Base-by-base conservation (phyloP, 2,329 filamentous ascomycete genomes). In the Calonectria montana region DNA sequence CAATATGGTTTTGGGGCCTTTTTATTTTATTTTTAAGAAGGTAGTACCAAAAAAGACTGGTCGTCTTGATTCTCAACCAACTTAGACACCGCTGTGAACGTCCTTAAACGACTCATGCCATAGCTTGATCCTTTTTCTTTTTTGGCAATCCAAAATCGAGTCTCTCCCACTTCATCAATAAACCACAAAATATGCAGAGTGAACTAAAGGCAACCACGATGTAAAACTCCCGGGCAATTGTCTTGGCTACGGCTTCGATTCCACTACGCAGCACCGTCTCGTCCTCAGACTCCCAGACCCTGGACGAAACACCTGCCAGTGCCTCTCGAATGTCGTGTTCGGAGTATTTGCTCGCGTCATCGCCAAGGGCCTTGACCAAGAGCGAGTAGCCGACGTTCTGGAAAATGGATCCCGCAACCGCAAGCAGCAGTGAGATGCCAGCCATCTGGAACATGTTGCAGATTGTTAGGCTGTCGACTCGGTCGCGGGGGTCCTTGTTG, bases 361-460 rank as follows among this genome's bases (percentile, higher is more conserved):
- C 67, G n/a, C 65, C 68, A 9, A 73, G 50, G 4, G 71, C 71
- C 18, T 53, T 59, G 25, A 53, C 13, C 12, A 73, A 68, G 21
- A 73, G 68, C 25, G 39, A 7, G 64, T 70, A 45, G 50, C 71
- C 68, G 61, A 71, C 50, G 39, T 73, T 73, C 7, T 73, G 67
- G 35, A 65, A 73, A 16, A 73, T 48, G 35, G 48, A 48, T 16
- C 68, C 73, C 7, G 68, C 67, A 2, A 64, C 45, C 29, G 69
- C 67, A 18, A 74, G 66, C 4, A 67, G 65, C 25, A 73, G 47
- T 4, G 68, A 68, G 21, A 74, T 69, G 5, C 71, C 65, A 6
- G 76, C 80, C 59, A 83, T 76, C 75, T 82, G 81, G 29, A 77
- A 77, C 74, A 84, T 78, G 73, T 81, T 83, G 70, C 81, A 80